Conservation (phyloP, 768 basidiomycete genomes). For the Mrakia blollopis region DNA sequence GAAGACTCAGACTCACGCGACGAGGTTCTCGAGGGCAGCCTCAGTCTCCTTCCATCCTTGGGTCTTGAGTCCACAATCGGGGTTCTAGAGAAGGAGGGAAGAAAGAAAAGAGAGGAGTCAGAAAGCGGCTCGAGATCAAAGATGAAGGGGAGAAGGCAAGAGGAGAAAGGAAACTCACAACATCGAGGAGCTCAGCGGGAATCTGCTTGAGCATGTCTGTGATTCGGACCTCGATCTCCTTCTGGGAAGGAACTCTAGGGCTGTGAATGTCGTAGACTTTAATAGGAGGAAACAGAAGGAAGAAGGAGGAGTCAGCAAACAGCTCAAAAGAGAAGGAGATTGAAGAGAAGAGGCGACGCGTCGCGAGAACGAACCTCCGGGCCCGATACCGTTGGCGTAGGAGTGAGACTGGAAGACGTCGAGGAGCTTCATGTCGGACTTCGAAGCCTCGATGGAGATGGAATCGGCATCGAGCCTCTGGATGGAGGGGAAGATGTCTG, state of each 20-base stretch:
- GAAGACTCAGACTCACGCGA: conserved; percentile 32
- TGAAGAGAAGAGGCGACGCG: background rate
- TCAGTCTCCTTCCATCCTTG: conserved; percentile 98
- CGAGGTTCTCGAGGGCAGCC: conserved; percentile 46
- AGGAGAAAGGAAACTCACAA: background rate
- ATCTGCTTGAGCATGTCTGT: conserved; percentile 70
- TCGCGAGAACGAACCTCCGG: conserved; percentile 20
- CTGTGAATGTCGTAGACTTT: conserved; percentile 98
- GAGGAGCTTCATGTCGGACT: conserved; percentile 96
- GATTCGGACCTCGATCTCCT: conserved; percentile 93
- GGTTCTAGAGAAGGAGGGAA: conserved; percentile 56
- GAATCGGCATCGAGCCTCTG: conserved; percentile 95
- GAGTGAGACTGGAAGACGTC: conserved; percentile 90
- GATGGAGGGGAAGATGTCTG: conserved; percentile 90
- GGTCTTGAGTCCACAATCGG: conserved; percentile 97
- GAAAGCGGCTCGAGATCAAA: background rate
- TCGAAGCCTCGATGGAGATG: conserved; percentile 73
- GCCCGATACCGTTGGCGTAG: conserved; percentile 88
- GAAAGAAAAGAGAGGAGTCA: background rate
- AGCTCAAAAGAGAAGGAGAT: background rate
- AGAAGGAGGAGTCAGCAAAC: background rate
- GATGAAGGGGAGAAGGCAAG: background rate
- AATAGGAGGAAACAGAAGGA: background rate
- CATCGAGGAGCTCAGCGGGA: conserved; percentile 71
- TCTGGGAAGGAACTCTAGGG: conserved; percentile 86